phyloP scores from a whole-genome alignment of 73 alveolate genomes.

The Blepharisma japonicum region DNA sequence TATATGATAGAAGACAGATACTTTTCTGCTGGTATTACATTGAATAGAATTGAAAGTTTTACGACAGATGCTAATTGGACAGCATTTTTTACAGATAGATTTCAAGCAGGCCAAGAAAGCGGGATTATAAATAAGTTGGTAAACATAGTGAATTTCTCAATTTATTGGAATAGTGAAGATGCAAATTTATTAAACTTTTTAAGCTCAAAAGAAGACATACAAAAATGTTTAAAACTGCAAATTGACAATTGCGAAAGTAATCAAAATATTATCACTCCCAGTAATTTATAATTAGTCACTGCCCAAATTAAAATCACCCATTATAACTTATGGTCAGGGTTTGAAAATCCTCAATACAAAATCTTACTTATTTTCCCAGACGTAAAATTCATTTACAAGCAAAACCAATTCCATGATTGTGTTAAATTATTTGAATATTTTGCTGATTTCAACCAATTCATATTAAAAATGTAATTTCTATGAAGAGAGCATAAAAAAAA shows the following conservation, averaged over 20 bases:
- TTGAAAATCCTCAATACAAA: constrained; percentile 6
- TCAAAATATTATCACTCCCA: not conserved
- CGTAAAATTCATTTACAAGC: not conserved
- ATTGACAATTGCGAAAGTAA: not conserved
- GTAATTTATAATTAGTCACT: constrained; percentile 13
- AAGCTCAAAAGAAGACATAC: not conserved
- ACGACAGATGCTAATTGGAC: constrained; percentile 30
- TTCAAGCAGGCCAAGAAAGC: not conserved
- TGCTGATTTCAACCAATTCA: not conserved
- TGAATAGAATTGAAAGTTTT: not conserved
- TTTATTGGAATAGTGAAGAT: constrained; percentile 19
- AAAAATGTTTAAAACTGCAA: not conserved
- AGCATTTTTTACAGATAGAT: not conserved
- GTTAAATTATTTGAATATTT: not conserved
- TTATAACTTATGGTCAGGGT: not conserved
- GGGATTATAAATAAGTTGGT: not conserved
- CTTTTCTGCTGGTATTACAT: constrained; percentile 1
- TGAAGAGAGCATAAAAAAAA: constrained; percentile 4
- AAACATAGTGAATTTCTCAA: not conserved
- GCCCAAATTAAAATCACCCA: not conserved
- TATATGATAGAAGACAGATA: not conserved
- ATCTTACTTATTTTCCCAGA: not conserved
- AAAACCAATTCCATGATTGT: constrained; percentile 19
- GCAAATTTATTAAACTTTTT: constrained; percentile 15
- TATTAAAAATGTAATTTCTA: constrained; percentile 7